Base-by-base conservation (phyloP, 129 eudicot genomes). In the Glebionis coronaria region DNA sequence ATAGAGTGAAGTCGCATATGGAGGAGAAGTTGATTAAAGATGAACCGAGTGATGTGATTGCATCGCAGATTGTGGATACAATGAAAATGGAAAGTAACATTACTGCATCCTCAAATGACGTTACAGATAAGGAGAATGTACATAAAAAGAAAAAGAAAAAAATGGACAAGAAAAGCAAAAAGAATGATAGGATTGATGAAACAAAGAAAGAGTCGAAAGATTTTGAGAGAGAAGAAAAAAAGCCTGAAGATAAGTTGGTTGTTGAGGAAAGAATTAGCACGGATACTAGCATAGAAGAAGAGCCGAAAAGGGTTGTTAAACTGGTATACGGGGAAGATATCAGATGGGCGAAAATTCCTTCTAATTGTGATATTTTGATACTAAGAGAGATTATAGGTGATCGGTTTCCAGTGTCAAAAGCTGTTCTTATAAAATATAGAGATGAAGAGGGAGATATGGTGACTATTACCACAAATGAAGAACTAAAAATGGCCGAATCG, bases 381-480 rank as follows among this genome's bases (percentile, higher is more conserved):
- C 61, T 89, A 63, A 81, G 97, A 70, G 95, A 94, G 71, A 84
- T 87, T 15, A 75, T 94, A 67, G 56, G 65, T 25, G 95, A 89
- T 42, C 85, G 97, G 9, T 94, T 84, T 61, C 95, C 97, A 0
- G 63, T 75, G 69, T 77, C 83, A 16, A 84, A 83, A 61, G 90
- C 97, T 0, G 79, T 89, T 78, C 87, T 94, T 27, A 69, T 89
- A 50, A 94, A 94, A 82, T 94, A 89, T 47, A 84, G 69, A 78
- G 99, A 93, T 59, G 91, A 84, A 29, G 99, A 93, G 70, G 99
- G 97, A 4, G 99, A 93, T 81, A 68, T 89, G 86, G 84, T 93
- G 51, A 93, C 97, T 15, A 84, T 93, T 56, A 93, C 97, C 44
- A 82, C 92, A 9, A 70, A 79, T 2, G 90, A 93, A 73, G 99